Evolutionary conservation across 345 rosid genomes (phyloP).

Genomic region (Aethionema arabicum): DNA sequence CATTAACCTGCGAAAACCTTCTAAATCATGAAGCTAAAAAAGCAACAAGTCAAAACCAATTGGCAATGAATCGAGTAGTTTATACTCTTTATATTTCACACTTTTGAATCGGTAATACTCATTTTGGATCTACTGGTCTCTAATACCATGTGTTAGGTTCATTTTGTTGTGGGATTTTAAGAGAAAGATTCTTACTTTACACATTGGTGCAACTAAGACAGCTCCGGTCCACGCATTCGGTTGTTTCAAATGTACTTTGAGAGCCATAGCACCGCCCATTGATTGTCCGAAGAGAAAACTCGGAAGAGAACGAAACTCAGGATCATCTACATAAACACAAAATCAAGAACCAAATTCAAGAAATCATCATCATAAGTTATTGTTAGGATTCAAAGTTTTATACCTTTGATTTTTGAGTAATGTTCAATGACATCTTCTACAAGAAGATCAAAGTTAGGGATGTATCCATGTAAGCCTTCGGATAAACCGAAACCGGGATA

Average conservation of each 20-base stretch:
- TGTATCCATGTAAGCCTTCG: conserved; percentile 85
- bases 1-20: neutral
- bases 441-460: conserved; percentile 71
- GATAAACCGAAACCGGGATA: conserved; percentile 96
- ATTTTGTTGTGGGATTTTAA: too few species aligned
- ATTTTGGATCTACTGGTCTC: too few species aligned
- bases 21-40: conserved; percentile 3
- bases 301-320: conserved; percentile 52
- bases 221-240: conserved; percentile 89
- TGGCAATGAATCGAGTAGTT: too few species aligned
- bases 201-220: conserved; percentile 91
- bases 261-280: conserved; percentile 95
- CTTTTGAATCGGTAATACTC: too few species aligned
- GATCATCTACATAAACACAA: conserved; percentile 50
- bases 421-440: conserved; percentile 86
- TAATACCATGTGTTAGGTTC: too few species aligned
- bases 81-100: too few species aligned
- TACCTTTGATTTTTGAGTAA: conserved; percentile 82
- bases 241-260: conserved; percentile 84
- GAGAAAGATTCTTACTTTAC: conserved; percentile 59
- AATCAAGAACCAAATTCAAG: neutral
- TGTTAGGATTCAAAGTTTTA: conserved; percentile 5
- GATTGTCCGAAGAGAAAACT: conserved; percentile 92
- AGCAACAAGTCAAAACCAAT: conserved; percentile 12
- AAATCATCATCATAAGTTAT: conserved; percentile 8